These are phyloP conservation scores for Globisporangium rhizosaccharum DNA, from an alignment of 352 stramenopile genomes.

Conservation along the genomic window DNA sequence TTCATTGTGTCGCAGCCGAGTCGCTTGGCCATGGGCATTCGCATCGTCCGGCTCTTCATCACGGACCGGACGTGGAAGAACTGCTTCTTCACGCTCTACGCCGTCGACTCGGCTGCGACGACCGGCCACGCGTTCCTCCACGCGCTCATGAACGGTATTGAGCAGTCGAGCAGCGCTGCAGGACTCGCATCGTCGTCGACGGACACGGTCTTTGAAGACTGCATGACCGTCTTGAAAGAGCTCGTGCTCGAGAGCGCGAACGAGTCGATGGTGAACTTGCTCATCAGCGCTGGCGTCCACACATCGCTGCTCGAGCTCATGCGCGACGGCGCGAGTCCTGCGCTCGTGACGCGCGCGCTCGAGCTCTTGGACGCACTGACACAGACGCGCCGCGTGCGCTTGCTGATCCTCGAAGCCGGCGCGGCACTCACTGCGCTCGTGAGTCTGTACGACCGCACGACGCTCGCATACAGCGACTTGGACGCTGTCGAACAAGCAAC, in stretches of 20 bases:
- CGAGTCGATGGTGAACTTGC: constrained; percentile 51
- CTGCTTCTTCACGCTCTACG: constrained; percentile 67
- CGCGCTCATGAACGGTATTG: constrained; percentile 46
- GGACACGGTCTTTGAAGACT: constrained; percentile 54
- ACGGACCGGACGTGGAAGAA: constrained; percentile 55
- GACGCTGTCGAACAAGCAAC: constrained; percentile 34
- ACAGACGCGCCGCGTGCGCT: constrained; percentile 53
- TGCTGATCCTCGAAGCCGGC: constrained; percentile 66
- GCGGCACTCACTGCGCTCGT: constrained; percentile 46
- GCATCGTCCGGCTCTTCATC: constrained; percentile 78
- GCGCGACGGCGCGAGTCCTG: constrained; percentile 25
- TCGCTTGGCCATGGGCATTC: constrained; percentile 47
- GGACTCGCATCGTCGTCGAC: constrained; percentile 13
- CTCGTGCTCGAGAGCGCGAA: constrained; percentile 57
- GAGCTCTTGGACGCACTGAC: constrained; percentile 50
- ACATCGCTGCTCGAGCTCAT: constrained; percentile 63
- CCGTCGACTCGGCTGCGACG: constrained; percentile 50
- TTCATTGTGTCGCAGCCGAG: constrained; percentile 54
- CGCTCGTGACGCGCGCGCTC: constrained; percentile 19
- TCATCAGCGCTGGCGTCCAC: constrained; percentile 67
- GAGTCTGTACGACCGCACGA: constrained; percentile 44
- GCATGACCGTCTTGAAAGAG: constrained; percentile 52
- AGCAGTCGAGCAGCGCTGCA: constrained; percentile 28
- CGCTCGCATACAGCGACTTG: constrained; percentile 27
- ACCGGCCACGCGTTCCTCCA: constrained; percentile 65